Base-by-base conservation (phyloP, 148 eudicot genomes). In the Cornus controversa region DNA sequence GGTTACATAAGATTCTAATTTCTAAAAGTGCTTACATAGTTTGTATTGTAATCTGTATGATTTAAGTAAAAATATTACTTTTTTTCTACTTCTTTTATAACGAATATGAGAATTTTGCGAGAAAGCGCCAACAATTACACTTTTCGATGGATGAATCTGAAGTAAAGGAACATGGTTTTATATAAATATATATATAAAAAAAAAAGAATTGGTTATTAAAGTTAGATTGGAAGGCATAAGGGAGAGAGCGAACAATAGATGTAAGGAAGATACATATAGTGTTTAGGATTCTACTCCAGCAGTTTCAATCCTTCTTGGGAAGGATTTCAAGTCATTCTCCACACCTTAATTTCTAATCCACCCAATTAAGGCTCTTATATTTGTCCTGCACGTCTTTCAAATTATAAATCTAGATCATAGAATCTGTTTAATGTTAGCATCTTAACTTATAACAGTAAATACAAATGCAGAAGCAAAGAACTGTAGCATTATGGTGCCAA, bases 401-500 rank as follows among this genome's bases (percentile, higher is more conserved):
- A n/a, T n/a, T n/a, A n/a, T 50, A 50, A 7, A 50, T 50, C 15
- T 50, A 50, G 13, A 45, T 45, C 13, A n/a, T 16, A 50, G 13
- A 50, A 45, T 45, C 50, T 1, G 0, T 45, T 45, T 50, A 50
- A 50, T 50, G 57, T 20, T 11, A n/a, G 18, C 57, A 50, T 18
- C 57, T 16, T 13, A 50, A 50, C 57, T 50, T 16, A 50, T 11
- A 50, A 74, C 6, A 64, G 77, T 23, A 74, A n/a, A 71, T 24
- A 27, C 31, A 62, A 26, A 57, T 26, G 14, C 25, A 72, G 20
- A 18, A 70, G 9, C 34, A 62, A 36, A 75, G 26, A 40, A 63
- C 98, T 91, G 93, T 45, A 87, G 91, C 29, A 94, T 77, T 79
- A 92, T 81, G 70, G 87, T 74, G 50, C 95, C 97, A 82, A 92